A percentile compares a stretch with the other conserved stretches of the same genome.
These are phyloP conservation scores for Alternaria metachromatica DNA, from an alignment of 2,329 filamentous ascomycete species.

Conservation along the genomic window DNA sequence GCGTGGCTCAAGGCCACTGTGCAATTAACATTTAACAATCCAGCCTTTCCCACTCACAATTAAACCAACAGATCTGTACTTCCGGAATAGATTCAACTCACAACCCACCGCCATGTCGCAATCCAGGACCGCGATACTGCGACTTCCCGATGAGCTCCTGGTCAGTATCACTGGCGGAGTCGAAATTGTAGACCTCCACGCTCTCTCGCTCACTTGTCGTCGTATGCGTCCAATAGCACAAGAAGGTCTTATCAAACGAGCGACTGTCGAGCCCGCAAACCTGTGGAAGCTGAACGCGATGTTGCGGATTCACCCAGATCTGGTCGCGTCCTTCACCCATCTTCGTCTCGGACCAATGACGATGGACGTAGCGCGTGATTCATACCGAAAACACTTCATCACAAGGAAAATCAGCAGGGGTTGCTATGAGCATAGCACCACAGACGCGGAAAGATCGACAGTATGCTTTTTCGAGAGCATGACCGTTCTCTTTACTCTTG, in stretches of 20 bases:
- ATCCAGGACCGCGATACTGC: background rate
- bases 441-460: background rate
- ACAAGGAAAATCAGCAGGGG: background rate
- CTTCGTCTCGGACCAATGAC: background rate
- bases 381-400: background rate
- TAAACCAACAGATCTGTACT: background rate
- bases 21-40: background rate
- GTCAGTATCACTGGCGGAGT: background rate
- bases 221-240: background rate
- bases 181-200: background rate
- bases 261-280: background rate
- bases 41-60: background rate
- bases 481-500: background rate
- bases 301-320: background rate
- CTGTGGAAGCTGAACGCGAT: background rate
- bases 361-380: background rate
- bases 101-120: background rate
- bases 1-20: background rate
- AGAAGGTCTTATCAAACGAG: background rate
- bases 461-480: background rate
- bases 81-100: background rate
- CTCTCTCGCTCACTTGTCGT: background rate
- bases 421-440: background rate
- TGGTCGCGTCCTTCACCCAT: background rate
- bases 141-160: background rate